Conservation (phyloP, 83 land plant species). For the Thuja plicata region DNA sequence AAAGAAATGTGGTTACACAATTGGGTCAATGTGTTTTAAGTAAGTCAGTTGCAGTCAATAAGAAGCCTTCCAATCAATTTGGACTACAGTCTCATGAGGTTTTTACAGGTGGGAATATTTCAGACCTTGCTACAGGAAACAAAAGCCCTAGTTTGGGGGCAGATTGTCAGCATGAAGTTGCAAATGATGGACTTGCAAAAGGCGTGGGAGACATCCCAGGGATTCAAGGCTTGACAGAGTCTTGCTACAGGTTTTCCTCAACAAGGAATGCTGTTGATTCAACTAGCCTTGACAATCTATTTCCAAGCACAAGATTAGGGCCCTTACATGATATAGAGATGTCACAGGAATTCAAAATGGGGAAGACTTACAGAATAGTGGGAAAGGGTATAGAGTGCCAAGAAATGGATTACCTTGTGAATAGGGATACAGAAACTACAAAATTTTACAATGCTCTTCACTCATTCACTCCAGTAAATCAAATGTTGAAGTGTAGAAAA, state of each 20-base stretch:
- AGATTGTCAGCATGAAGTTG: neutral
- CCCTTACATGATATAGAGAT: neutral
- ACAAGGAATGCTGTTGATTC: neutral
- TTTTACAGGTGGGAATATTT: neutral
- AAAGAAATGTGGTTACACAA: neutral
- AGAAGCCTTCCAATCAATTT: neutral
- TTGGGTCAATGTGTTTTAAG: neutral
- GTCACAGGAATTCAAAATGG: neutral
- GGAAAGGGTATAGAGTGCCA: neutral
- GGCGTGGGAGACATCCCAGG: neutral
- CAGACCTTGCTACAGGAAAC: neutral
- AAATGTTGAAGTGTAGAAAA: neutral
- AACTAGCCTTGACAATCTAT: neutral
- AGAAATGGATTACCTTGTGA: neutral
- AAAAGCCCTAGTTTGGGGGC: neutral
- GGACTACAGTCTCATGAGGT: neutral
- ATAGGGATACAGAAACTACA: neutral
- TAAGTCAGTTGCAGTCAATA: neutral
- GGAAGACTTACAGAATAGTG: neutral
- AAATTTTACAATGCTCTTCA: neutral
- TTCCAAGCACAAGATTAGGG: neutral
- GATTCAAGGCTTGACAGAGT: neutral
- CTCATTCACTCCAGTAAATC: neutral
- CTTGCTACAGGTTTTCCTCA: neutral
- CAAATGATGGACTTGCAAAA: neutral